Evolutionary conservation across 2,329 filamentous ascomycete genomes (phyloP), one percentile per base, ranked within the genome.

Genomic region (Aspergillus pseudoterreus): DNA sequence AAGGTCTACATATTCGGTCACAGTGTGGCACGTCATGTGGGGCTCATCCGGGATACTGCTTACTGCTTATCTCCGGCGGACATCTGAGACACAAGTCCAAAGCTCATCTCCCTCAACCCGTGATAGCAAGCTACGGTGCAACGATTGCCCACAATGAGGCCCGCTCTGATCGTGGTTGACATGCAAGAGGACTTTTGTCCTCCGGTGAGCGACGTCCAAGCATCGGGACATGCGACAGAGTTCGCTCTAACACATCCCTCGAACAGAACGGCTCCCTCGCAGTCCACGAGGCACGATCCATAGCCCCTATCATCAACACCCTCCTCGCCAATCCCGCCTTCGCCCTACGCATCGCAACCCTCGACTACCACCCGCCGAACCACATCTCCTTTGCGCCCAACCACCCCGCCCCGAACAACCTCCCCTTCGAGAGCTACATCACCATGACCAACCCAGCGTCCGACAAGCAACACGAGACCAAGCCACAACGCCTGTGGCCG

Each of bases 131-230:
- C 27, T 30, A 30, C 27, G 3, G 27, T 11, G 27, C 19, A 30
- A 30, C 27, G 10, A 30, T 11, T 38, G 35, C 32, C 19, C 19
- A 45, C 51, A 55, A 63, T 60, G 58, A 59, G 45, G 46, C 78
- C 83, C 42, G 83, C 83, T n/a, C 71, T 87, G 35, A 71, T 96
- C 44, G 80, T 96, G 10, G 86, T 96, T 48, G 92, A 96, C 71
- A 80, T 95, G 65, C 94, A 97, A 72, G 87, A 96, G 71, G 92
- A 97, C 75, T 97, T 96, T 71, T 95, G 90, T 70, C 88, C 89
- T 53, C 91, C 92, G 11, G 90, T 94, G 74, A 75, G 85, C 60
- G 19, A 27, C 19, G 6, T 4, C 24, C 4, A 27, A 27, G 24
- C 2, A 6, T 27, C 9, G 8, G 6, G 24, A 27, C 24, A 17